Percentiles rank a stretch among this genome's conserved stretches.
Conservation (phyloP, 2,329 filamentous ascomycete species). For the Fusarium sulawesiense region DNA sequence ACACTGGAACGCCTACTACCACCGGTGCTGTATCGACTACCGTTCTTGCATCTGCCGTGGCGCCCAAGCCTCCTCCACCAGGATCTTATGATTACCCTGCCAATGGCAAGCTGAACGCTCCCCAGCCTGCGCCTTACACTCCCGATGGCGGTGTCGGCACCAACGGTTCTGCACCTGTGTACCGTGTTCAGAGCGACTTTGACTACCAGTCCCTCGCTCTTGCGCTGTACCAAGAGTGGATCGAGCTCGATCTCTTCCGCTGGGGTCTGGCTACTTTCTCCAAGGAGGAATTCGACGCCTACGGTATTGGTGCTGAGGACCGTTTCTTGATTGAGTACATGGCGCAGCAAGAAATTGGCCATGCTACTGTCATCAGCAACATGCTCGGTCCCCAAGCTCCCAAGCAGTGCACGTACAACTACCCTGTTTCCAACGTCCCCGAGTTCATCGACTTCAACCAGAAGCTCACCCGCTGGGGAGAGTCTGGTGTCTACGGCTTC, state of each 20-base stretch:
- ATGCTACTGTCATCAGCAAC: conserved; percentile 80
- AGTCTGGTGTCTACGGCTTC: conserved; percentile 85
- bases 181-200: conserved; percentile 83
- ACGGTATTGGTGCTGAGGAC: conserved; percentile 76
- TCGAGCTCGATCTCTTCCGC: conserved; percentile 86
- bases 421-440: conserved; percentile 77
- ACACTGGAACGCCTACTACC: conserved; percentile 71
- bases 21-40: conserved; percentile 74
- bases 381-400: conserved; percentile 79
- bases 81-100: conserved; percentile 77
- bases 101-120: conserved; percentile 74
- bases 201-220: conserved; percentile 83
- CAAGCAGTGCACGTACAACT: conserved; percentile 83
- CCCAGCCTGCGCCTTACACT: conserved; percentile 76
- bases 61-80: conserved; percentile 65
- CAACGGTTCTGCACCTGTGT: conserved; percentile 80
- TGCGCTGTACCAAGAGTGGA: conserved; percentile 84
- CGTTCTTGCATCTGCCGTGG: conserved; percentile 67
- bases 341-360: conserved; percentile 80
- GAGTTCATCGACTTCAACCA: conserved; percentile 88
- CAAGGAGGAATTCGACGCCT: conserved; percentile 74
- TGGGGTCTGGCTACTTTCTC: conserved; percentile 78
- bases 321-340: conserved; percentile 79
- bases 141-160: conserved; percentile 80
- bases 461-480: conserved; percentile 84